Conservation (phyloP, 2,329 filamentous ascomycete species). For the Diaporthe ampelina region DNA sequence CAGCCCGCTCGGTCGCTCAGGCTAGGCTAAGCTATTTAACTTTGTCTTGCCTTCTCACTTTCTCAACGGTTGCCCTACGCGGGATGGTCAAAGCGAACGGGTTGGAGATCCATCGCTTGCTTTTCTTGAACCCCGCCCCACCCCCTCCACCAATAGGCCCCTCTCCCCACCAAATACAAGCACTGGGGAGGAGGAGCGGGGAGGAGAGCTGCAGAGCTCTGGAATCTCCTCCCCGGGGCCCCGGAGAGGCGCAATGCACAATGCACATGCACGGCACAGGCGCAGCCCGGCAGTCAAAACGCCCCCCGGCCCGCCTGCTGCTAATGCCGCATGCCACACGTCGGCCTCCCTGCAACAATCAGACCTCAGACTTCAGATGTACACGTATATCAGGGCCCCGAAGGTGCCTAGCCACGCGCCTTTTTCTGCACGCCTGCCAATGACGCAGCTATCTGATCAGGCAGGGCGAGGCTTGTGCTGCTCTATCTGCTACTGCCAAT, state of each 20-base stretch:
- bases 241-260: not conserved
- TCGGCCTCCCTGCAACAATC: not conserved
- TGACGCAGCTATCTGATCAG: not conserved
- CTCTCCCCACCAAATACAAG: no score
- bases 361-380: not conserved
- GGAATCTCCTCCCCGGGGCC: not conserved
- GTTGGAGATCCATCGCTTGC: not conserved
- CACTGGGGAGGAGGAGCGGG: no score
- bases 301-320: not conserved
- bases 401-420: not conserved
- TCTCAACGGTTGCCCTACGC: conserved; percentile 28
- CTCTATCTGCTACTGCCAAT: not conserved
- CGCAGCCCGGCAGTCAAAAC: conserved; percentile 30
- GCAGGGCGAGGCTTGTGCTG: no score
- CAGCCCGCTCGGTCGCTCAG: not conserved
- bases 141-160: no score
- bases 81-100: conserved; percentile 23
- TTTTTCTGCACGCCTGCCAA: not conserved
- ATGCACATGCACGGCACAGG: conserved; percentile 25
- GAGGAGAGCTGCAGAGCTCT: no score
- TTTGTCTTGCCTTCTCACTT: not conserved
- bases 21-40: not conserved
- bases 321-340: not conserved
- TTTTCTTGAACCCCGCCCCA: conserved; percentile 16
- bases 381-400: not conserved